Evolutionary conservation across 768 basidiomycete genomes (phyloP), one percentile per base, ranked within the genome.

Genomic region (Candolleomyces eurysporus): DNA sequence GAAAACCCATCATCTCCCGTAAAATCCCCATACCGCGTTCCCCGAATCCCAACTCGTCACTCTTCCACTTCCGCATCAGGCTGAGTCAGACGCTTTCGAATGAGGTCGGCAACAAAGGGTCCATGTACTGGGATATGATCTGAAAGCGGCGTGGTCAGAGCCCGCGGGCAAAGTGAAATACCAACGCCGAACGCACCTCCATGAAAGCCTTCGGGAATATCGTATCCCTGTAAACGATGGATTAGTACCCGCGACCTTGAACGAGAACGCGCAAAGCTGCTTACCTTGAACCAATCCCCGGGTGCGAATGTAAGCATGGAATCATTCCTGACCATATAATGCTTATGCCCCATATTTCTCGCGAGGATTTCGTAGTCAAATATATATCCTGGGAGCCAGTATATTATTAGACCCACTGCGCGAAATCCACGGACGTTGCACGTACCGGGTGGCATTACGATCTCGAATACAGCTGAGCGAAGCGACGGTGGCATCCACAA

Each of bases 261-360:
- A 10, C 36, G 36, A 36, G 36, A 6, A 6, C 36, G 6, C 11
- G 36, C 2, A 36, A 11, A 36, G 1, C 11, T 11, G 11, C 45
- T 14, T 21, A 43, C 45, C 45, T 6, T 46, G 16, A 68, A 71
- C n/a, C 17, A 17, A 7, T 58, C 67, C 56, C 74, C 74, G 32
- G 66, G 62, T 16, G 69, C 62, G 59, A 72, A 76, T 2, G 76
- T 75, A 26, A 82, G 72, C 63, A 73, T 78, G 70, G 82, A 82
- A 72, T 88, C 84, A 65, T 89, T 86, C 87, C 87, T 87, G 21
- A 91, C 76, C 0, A 80, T 85, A 61, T 84, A 87, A 68, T 91
- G 84, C 65, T 71, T 69, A 62, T 80, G 79, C 2, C 77, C 79
- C 65, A 78, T 67, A 60, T 80, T 79, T 49, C 74, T 66, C 14